Percentiles rank a stretch among this genome's conserved stretches.
These are phyloP conservation scores for Fraxinus paxiana DNA, from an alignment of 305 asterid genomes.

Conservation along the genomic window DNA sequence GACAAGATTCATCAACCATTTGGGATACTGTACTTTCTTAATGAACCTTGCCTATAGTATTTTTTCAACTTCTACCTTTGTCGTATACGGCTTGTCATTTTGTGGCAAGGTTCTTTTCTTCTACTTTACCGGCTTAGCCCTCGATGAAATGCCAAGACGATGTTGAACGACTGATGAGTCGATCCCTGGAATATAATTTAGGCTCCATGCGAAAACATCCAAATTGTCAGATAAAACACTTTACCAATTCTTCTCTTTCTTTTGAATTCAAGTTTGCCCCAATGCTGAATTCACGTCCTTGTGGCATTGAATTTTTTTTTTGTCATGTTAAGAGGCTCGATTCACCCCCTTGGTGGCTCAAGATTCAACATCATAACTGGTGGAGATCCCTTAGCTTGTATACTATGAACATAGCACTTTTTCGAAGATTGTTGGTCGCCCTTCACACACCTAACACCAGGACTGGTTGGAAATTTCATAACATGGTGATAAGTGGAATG, in stretches of 20 bases:
- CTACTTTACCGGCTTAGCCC: neutral
- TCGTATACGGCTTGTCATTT: neutral
- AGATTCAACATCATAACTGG: neutral
- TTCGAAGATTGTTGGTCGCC: neutral
- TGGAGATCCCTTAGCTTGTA: neutral
- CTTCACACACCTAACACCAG: neutral
- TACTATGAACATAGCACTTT: neutral
- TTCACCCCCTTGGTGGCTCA: neutral
- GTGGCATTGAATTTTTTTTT: neutral
- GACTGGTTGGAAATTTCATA: neutral
- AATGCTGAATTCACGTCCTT: neutral
- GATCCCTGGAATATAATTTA: neutral
- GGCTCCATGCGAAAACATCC: neutral
- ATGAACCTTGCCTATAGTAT: neutral
- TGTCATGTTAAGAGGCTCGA: neutral
- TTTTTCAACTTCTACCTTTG: neutral
- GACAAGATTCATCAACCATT: neutral
- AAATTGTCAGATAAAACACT: neutral
- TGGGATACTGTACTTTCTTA: neutral
- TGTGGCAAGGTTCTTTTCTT: neutral
- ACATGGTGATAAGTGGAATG: neutral
- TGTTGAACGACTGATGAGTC: neutral
- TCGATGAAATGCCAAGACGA: neutral
- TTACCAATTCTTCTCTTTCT: neutral
- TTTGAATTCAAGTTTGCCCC: too few species aligned